phyloP scores from a whole-genome alignment of 2,329 filamentous ascomycete genomes.

The Ascochyta fabae region DNA sequence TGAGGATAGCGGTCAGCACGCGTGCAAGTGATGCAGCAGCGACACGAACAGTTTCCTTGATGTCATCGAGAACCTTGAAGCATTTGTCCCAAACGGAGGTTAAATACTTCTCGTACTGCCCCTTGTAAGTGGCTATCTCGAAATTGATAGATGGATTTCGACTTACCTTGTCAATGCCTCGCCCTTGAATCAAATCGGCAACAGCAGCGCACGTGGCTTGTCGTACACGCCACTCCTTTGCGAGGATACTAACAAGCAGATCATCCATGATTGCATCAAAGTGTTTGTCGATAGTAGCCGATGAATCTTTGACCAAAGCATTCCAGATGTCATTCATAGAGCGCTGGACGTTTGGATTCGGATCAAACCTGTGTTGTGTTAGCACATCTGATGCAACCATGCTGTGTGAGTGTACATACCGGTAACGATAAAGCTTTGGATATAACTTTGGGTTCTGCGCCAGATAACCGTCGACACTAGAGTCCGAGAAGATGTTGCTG shows the following conservation, averaged over 20 bases:
- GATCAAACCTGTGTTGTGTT: slow-evolving; percentile 70
- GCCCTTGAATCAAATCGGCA: slow-evolving; percentile 83
- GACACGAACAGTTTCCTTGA: slow-evolving; percentile 85
- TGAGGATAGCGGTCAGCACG: slow-evolving; percentile 81
- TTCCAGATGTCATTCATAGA: slow-evolving; percentile 99
- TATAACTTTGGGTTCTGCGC: slow-evolving; percentile 90
- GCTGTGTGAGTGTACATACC: slow-evolving; percentile 45
- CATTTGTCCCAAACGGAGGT: slow-evolving; percentile 83
- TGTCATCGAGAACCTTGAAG: slow-evolving; percentile 93
- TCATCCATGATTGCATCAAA: slow-evolving; percentile 92
- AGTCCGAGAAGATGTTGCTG: slow-evolving; percentile 88
- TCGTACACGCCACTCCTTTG: slow-evolving; percentile 90
- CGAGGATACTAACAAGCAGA: slow-evolving; percentile 82
- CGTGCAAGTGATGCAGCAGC: slow-evolving; percentile 84
- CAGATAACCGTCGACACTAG: slow-evolving; percentile 70
- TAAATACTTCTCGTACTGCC: slow-evolving; percentile 80
- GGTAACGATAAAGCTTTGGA: slow-evolving; percentile 90
- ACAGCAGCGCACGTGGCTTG: slow-evolving; percentile 93
- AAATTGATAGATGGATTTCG: not conserved
- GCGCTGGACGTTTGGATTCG: slow-evolving; percentile 87
- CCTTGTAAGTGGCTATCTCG: slow-evolving; percentile 10
- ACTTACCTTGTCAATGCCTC: slow-evolving; percentile 59
- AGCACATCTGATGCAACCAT: slow-evolving; percentile 5
- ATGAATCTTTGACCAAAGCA: slow-evolving; percentile 88
- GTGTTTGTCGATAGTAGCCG: slow-evolving; percentile 75